phyloP scores from a whole-genome alignment of 208 protist species.

The Crithidia brevicula region DNA sequence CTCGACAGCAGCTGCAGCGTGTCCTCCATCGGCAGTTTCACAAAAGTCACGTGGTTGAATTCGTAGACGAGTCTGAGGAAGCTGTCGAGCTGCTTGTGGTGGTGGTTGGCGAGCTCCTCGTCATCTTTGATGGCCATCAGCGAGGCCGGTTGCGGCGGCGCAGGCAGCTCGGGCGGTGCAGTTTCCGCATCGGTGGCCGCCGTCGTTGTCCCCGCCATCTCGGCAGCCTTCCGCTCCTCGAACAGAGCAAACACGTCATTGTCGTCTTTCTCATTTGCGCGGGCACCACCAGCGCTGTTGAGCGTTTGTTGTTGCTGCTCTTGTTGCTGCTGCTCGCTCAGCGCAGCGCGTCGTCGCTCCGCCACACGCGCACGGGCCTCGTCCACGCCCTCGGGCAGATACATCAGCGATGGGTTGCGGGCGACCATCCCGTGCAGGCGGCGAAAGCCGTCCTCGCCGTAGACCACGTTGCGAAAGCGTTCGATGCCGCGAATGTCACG shows the following conservation, averaged over 20 bases:
- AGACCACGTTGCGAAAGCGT: constrained; percentile 70
- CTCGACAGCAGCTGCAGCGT: constrained; percentile 77
- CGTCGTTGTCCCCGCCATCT: not conserved
- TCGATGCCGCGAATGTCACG: constrained; percentile 76
- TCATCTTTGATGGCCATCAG: constrained; percentile 2
- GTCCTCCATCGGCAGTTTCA: constrained; percentile 84
- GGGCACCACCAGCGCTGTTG: not conserved
- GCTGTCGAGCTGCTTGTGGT: constrained; percentile 81
- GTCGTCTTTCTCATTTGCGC: not conserved
- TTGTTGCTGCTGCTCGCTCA: constrained; percentile 10
- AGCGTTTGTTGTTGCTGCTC: not conserved
- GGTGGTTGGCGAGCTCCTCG: constrained; percentile 48
- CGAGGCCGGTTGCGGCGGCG: not conserved
- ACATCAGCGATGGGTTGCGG: constrained; percentile 81
- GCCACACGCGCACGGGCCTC: constrained; percentile 43
- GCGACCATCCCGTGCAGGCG: constrained; percentile 79
- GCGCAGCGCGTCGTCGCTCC: not conserved
- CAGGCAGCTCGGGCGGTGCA: not conserved
- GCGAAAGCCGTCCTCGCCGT: constrained; percentile 73
- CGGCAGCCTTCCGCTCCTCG: constrained; percentile 26
- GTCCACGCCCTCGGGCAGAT: constrained; percentile 72
- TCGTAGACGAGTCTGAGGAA: constrained; percentile 84
- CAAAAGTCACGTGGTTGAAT: constrained; percentile 87
- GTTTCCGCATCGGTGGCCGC: too few relatives aligned
- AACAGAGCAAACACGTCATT: constrained; percentile 40